Percentiles rank a stretch among this genome's conserved stretches.
Conservation (phyloP, 768 basidiomycete genomes). For the Phylloporus scabripes region DNA sequence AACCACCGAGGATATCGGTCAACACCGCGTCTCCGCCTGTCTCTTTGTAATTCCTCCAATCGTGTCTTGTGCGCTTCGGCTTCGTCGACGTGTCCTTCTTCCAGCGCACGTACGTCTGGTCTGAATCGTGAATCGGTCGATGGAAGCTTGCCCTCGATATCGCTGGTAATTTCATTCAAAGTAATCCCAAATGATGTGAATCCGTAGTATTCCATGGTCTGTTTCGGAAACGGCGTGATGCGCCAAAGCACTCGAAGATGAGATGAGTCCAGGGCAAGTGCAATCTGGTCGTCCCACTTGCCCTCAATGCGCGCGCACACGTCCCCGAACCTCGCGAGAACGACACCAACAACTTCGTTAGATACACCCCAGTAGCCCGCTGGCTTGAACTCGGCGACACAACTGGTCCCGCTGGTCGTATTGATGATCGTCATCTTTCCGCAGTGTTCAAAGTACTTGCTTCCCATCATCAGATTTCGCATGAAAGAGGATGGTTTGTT, state of each 20-base stretch:
- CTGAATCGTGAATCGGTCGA: slow-evolving; percentile 78
- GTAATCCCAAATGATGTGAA: slow-evolving; percentile 78
- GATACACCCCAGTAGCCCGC: slow-evolving; percentile 78
- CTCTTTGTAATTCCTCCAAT: slow-evolving; percentile 73
- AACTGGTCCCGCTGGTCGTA: slow-evolving; percentile 46
- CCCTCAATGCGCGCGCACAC: slow-evolving; percentile 67
- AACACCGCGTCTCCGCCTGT: slow-evolving; percentile 54
- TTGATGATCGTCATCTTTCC: slow-evolving; percentile 78
- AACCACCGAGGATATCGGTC: slow-evolving; percentile 74
- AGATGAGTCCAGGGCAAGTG: slow-evolving; percentile 59
- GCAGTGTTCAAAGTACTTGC: slow-evolving; percentile 83
- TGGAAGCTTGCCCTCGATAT: slow-evolving; percentile 59
- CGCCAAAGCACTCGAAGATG: slow-evolving; percentile 78
- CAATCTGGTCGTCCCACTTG: slow-evolving; percentile 83
- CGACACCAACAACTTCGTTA: slow-evolving; percentile 62
- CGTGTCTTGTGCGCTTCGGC: slow-evolving; percentile 71
- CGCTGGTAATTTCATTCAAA: slow-evolving; percentile 71
- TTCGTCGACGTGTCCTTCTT: slow-evolving; percentile 63
- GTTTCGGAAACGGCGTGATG: slow-evolving; percentile 64
- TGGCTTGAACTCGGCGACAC: slow-evolving; percentile 81
- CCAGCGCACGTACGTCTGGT: slow-evolving; percentile 78
- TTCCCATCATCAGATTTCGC: slow-evolving; percentile 84
- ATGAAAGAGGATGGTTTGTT: slow-evolving; percentile 85
- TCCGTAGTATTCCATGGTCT: slow-evolving; percentile 69
- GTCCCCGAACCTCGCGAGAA: slow-evolving; percentile 50